These are phyloP conservation scores for Stephanodiscus minutulus DNA, from an alignment of 108 stramenopile genomes.

Conservation along the genomic window DNA sequence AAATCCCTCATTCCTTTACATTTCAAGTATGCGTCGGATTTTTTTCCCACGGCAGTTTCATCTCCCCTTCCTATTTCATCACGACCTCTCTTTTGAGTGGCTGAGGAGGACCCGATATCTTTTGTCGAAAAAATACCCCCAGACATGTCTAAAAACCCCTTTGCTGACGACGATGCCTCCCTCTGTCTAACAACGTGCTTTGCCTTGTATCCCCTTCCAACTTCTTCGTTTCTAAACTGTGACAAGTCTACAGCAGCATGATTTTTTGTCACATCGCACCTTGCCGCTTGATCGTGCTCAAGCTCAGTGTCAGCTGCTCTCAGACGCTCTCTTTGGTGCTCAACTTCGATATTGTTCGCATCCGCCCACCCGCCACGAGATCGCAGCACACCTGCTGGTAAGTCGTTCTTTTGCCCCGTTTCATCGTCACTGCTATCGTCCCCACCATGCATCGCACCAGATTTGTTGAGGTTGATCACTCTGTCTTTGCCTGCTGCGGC, in stretches of 20 bases:
- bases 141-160: conserved; percentile 53
- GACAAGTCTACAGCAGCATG: conserved; percentile 67
- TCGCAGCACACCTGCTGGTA: conserved; percentile 19
- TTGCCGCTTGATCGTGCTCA: conserved; percentile 2
- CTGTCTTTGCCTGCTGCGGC: too few relatives aligned
- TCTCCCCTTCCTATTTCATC: conserved; percentile 5
- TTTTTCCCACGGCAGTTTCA: conserved; percentile 16
- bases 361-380: conserved; percentile 33
- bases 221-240: conserved; percentile 80
- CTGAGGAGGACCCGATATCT: neutral
- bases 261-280: neutral
- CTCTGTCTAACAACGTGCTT: conserved; percentile 78
- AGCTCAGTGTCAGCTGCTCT: neutral
- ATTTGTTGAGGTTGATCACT: too few relatives aligned
- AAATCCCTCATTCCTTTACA: conserved; percentile 69
- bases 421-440: conserved; percentile 32
- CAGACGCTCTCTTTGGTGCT: conserved; percentile 38
- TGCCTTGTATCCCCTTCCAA: conserved; percentile 86
- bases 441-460: conserved; percentile 6
- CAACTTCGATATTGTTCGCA: conserved; percentile 31
- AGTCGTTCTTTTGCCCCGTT: neutral
- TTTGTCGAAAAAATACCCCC: conserved; percentile 24
- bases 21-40: conserved; percentile 40
- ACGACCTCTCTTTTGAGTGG: conserved; percentile 11
- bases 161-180: conserved; percentile 3